phyloP scores from a whole-genome alignment of 1,139 yeast species.

The Saccharomyces pastorianus region DNA sequence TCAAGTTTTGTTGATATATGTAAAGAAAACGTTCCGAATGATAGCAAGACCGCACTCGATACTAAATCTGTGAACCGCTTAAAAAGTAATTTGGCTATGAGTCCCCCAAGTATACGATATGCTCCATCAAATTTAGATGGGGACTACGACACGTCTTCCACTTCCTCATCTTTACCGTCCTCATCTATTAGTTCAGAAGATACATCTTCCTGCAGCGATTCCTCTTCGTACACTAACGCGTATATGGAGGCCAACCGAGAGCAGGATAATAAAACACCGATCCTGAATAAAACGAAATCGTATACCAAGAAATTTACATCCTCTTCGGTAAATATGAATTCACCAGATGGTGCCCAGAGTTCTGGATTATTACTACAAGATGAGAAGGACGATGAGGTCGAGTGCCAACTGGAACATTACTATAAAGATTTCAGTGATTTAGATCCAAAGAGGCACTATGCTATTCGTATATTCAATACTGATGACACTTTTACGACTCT shows the following conservation, averaged over 20 bases:
- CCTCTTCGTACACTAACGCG: background rate
- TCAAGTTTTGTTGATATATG: background rate
- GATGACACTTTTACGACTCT: constrained; percentile 81
- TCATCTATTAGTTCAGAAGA: background rate
- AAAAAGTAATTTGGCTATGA: constrained; percentile 1
- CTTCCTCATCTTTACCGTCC: background rate
- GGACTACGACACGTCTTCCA: background rate
- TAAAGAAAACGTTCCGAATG: background rate
- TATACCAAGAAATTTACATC: constrained; percentile 1
- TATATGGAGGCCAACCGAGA: background rate
- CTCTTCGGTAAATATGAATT: constrained; percentile 6
- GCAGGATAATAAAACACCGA: background rate
- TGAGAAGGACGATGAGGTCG: constrained; percentile 33
- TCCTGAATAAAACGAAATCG: background rate
- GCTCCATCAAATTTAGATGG: constrained; percentile 2
- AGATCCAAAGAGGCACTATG: constrained; percentile 28
- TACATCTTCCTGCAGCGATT: constrained; percentile 1
- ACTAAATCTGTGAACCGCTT: background rate
- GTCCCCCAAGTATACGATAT: constrained; percentile 3
- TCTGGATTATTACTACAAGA: constrained; percentile 18
- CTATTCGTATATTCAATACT: constrained; percentile 61
- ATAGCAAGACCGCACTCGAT: background rate
- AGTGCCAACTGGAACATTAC: constrained; percentile 27
- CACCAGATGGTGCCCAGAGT: constrained; percentile 3
- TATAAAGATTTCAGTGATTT: constrained; percentile 30